These are phyloP conservation scores for Termitomyces sp. DNA, from an alignment of 768 basidiomycete genomes.

Conservation along the genomic window DNA sequence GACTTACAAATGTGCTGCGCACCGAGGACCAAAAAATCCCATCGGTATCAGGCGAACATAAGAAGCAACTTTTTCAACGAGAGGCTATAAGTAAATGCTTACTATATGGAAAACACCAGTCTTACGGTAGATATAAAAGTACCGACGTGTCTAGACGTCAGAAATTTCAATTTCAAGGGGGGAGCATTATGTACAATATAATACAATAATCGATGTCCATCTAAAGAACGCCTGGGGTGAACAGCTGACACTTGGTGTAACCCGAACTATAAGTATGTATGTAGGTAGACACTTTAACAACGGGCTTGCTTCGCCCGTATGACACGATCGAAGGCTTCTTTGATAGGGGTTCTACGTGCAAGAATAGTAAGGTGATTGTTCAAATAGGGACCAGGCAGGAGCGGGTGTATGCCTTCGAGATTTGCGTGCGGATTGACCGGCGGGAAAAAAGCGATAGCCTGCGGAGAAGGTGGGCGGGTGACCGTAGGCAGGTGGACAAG, in stretches of 20 bases:
- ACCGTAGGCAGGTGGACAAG: slow-evolving; percentile 46
- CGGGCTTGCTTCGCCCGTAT: slow-evolving; percentile 44
- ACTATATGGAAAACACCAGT: not conserved
- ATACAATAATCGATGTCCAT: slow-evolving; percentile 1
- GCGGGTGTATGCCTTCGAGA: slow-evolving; percentile 59
- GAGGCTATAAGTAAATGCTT: no score
- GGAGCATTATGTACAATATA: not conserved
- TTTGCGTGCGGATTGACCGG: slow-evolving; percentile 47
- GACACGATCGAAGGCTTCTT: slow-evolving; percentile 67
- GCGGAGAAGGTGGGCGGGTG: slow-evolving; percentile 40
- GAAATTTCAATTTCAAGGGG: no score
- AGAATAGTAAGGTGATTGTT: slow-evolving; percentile 67
- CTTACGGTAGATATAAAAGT: not conserved
- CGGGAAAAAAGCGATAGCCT: slow-evolving; percentile 59
- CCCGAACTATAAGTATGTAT: not conserved
- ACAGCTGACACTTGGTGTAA: not conserved
- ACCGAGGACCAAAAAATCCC: not conserved
- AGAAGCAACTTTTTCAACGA: no score
- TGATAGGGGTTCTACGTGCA: slow-evolving; percentile 56
- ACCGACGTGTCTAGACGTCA: no score
- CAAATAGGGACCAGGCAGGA: slow-evolving; percentile 69
- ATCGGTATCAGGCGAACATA: not conserved
- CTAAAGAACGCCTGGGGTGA: not conserved
- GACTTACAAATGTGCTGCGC: no score
- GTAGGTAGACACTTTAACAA: not conserved